Evolutionary conservation across 805 yeast species (phyloP).

Genomic region (Suhomyces sp.): DNA sequence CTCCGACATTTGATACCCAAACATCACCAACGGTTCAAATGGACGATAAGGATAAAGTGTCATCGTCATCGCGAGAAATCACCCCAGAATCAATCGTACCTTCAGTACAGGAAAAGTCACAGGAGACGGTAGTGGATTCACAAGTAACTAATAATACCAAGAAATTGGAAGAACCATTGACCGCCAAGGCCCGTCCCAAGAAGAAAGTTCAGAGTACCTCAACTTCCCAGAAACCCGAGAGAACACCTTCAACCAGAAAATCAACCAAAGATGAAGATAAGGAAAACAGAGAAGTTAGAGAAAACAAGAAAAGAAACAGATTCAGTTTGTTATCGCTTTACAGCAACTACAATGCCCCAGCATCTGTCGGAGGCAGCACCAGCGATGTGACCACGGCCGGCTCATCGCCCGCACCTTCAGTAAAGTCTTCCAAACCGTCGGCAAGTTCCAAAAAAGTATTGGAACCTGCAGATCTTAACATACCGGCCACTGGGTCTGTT

Average conservation of each 20-base stretch:
- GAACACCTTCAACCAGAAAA: background rate
- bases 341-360: conserved; percentile 25
- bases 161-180: conserved; percentile 1
- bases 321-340: conserved; percentile 45
- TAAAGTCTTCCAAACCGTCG: conserved; percentile 7
- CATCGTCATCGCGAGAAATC: background rate
- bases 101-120: conserved; percentile 5
- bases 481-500: conserved; percentile 7
- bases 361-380: conserved; percentile 5
- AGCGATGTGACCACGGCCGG: conserved; percentile 5
- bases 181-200: background rate
- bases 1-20: conserved; percentile 25
- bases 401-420: background rate
- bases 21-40: conserved; percentile 4
- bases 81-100: conserved; percentile 1
- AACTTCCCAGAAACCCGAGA: background rate
- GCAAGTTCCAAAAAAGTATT: conserved; percentile 22
- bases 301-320: conserved; percentile 36
- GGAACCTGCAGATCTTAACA: conserved; percentile 33
- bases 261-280: conserved; percentile 13
- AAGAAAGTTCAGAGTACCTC: background rate
- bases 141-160: background rate
- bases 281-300: conserved; percentile 23
- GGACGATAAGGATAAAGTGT: background rate
- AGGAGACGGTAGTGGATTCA: background rate